Evolutionary conservation across 2,329 filamentous ascomycete genomes (phyloP).

Genomic region (Penicillium italicum): DNA sequence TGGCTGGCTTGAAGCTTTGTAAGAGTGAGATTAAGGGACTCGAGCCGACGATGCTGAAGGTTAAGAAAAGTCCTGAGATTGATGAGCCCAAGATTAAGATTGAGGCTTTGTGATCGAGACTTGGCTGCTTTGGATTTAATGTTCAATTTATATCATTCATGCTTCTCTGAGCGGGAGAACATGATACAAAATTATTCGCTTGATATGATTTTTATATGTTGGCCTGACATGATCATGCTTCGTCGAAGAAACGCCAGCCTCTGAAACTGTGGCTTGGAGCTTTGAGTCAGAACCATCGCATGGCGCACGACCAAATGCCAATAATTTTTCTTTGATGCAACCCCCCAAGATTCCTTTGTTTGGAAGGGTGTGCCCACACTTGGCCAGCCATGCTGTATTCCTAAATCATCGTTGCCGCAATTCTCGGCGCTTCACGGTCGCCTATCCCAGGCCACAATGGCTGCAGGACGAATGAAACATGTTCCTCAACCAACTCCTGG

Average conservation of each 20-base stretch:
- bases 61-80: conserved; percentile 14
- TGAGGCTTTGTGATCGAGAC: conserved; percentile 13
- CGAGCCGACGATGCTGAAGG: conserved; percentile 54
- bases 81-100: conserved; percentile 26
- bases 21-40: conserved; percentile 65
- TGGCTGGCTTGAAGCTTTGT: conserved; percentile 74
- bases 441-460: not conserved
- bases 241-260: not conserved
- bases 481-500: not conserved
- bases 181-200: too few relatives aligned
- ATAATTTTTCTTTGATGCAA: not conserved
- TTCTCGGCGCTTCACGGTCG: not conserved
- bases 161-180: not conserved
- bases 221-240: not conserved
- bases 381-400: not conserved
- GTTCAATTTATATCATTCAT: not conserved
- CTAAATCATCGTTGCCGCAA: not conserved
- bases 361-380: not conserved
- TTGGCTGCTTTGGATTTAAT: not conserved
- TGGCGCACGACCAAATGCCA: too few relatives aligned
- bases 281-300: not conserved
- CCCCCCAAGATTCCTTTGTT: not conserved
- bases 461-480: not conserved
- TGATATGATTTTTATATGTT: too few relatives aligned
- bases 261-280: not conserved